Percentiles rank a stretch among this genome's conserved stretches.
phyloP scores from a whole-genome alignment of 805 yeast species.

The Saccharomycopsis oosterbeekiorum region DNA sequence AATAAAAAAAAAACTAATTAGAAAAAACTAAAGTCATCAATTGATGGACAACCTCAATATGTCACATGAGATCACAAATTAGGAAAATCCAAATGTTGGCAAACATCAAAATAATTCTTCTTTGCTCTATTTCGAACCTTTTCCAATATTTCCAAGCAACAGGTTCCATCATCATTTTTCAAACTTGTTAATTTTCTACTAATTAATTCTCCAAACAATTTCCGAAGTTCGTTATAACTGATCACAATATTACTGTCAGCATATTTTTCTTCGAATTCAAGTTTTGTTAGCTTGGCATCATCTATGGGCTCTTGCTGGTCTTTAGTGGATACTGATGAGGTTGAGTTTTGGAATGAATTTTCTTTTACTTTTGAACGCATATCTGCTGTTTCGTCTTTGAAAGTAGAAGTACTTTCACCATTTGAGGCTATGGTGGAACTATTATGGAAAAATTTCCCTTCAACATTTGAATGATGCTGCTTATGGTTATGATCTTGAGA shows the following conservation, averaged over 20 bases:
- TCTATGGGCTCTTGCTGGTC: neutral
- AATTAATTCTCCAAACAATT: constrained; percentile 12
- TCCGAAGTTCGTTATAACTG: constrained; percentile 12
- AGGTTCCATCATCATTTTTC: constrained; percentile 3
- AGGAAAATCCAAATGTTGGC: constrained; percentile 17
- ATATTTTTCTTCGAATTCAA: neutral
- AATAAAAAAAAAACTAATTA: no score
- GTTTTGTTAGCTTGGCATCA: neutral
- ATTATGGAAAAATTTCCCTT: neutral
- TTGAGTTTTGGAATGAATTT: neutral
- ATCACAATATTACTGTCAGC: neutral
- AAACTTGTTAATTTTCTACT: constrained; percentile 9
- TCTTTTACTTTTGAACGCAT: neutral
- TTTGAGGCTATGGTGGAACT: neutral
- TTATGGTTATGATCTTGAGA: neutral
- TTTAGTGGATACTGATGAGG: neutral
- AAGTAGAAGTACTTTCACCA: neutral
- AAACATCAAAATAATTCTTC: constrained; percentile 15
- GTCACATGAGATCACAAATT: neutral
- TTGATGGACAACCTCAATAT: no score
- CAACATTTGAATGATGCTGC: neutral
- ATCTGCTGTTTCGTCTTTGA: neutral
- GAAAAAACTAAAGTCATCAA: no score
- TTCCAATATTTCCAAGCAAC: constrained; percentile 12
- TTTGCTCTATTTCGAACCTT: constrained; percentile 15